phyloP scores from a whole-genome alignment of 1,284 basidiomycete genomes.

The Gomphus sp. region DNA sequence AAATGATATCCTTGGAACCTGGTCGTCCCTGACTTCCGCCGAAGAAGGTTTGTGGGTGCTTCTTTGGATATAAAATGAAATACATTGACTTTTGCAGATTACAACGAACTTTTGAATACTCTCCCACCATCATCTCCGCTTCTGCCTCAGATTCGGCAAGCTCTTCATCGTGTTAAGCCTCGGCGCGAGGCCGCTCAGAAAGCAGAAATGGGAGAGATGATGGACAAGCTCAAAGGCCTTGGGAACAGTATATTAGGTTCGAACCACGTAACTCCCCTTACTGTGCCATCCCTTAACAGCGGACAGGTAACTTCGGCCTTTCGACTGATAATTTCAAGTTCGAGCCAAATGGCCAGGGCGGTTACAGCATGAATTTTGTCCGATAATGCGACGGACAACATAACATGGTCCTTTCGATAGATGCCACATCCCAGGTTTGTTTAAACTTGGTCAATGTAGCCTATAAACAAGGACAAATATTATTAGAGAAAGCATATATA shows the following conservation, averaged over 20 bases:
- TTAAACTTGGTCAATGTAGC: too few species aligned
- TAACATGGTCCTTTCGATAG: background rate
- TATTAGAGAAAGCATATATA: too few species aligned
- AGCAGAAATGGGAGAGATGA: conserved; percentile 86
- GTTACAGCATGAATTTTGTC: conserved; percentile 87
- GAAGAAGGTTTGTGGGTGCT: conserved; percentile 61
- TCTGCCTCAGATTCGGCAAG: conserved; percentile 34
- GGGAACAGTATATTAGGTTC: conserved; percentile 87
- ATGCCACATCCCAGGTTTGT: too few species aligned
- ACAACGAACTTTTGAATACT: conserved; percentile 56
- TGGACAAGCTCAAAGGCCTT: conserved; percentile 86
- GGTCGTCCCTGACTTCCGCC: conserved; percentile 74
- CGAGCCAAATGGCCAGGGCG: conserved; percentile 83
- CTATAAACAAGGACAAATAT: too few species aligned
- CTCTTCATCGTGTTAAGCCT: conserved; percentile 50
- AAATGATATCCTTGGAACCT: conserved; percentile 73
- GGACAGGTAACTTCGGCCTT: conserved; percentile 71
- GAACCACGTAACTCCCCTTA: conserved; percentile 12
- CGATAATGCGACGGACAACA: conserved; percentile 20
- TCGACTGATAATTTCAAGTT: conserved; percentile 95
- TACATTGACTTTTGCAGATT: conserved; percentile 44
- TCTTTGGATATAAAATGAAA: background rate
- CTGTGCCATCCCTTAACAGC: background rate
- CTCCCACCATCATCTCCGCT: conserved; percentile 51
- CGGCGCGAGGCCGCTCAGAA: conserved; percentile 72